A percentile compares a stretch with the other conserved stretches of the same genome.
Evolutionary conservation across 1,284 basidiomycete genomes (phyloP).

Genomic region (Athelia psychrophila): DNA sequence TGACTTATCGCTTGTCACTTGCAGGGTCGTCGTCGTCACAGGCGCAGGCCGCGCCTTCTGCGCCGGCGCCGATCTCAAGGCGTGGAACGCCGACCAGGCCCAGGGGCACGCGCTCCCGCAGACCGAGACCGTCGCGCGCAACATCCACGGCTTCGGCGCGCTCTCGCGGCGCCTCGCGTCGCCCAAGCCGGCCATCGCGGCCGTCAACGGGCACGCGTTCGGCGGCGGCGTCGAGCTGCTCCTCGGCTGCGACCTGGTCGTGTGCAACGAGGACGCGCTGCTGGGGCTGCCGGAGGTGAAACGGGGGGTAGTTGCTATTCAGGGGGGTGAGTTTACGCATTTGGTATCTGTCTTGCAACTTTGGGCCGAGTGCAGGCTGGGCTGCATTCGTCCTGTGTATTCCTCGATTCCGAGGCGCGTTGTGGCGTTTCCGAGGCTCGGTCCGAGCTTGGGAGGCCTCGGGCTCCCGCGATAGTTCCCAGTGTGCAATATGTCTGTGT

Average conservation of each 20-base stretch:
- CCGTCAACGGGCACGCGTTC: constrained; percentile 73
- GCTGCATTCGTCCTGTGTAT: too few relatives aligned
- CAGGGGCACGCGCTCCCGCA: constrained; percentile 39
- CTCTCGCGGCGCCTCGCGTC: constrained; percentile 63
- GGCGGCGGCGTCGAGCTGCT: constrained; percentile 82
- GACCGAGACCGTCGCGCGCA: constrained; percentile 29
- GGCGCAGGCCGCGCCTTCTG: constrained; percentile 79
- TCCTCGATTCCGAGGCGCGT: too few relatives aligned
- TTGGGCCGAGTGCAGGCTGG: too few relatives aligned
- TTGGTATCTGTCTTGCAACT: too few relatives aligned
- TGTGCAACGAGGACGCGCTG: constrained; percentile 69
- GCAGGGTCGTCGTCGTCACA: constrained; percentile 75
- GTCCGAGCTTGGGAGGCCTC: too few relatives aligned
- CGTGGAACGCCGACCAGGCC: constrained; percentile 56
- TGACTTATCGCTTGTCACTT: not conserved
- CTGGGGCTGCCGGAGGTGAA: constrained; percentile 84
- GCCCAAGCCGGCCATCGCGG: constrained; percentile 80
- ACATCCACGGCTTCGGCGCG: constrained; percentile 71
- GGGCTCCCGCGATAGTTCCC: too few relatives aligned
- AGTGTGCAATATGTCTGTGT: too few relatives aligned
- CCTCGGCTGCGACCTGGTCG: constrained; percentile 80
- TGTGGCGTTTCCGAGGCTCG: too few relatives aligned
- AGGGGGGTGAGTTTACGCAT: constrained; percentile 57
- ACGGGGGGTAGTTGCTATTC: constrained; percentile 72
- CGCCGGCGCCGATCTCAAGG: constrained; percentile 77